phyloP scores from a whole-genome alignment of 352 stramenopile genomes.

The Globisporangium iwayamae region DNA sequence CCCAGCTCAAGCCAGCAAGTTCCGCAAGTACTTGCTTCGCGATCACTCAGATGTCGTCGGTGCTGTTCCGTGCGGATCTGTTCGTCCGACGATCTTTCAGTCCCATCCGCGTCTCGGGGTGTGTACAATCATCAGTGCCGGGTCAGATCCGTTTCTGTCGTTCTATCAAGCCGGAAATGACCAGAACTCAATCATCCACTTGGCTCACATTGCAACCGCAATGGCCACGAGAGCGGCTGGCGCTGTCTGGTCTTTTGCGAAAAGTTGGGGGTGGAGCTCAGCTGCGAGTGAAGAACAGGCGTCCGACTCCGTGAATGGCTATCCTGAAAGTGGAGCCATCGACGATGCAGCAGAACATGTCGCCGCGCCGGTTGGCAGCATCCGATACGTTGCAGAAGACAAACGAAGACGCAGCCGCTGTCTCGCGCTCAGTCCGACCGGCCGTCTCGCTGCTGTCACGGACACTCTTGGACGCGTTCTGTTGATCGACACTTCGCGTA shows the following conservation, averaged over 20 bases:
- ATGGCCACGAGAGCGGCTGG: constrained; percentile 73
- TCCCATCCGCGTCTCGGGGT: constrained; percentile 70
- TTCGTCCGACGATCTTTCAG: constrained; percentile 78
- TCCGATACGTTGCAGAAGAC: constrained; percentile 58
- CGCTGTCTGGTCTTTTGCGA: constrained; percentile 81
- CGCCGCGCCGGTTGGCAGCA: constrained; percentile 49
- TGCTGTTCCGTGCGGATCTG: constrained; percentile 56
- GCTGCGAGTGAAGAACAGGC: constrained; percentile 12
- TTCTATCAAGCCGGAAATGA: constrained; percentile 86
- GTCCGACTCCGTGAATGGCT: background rate
- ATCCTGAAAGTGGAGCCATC: constrained; percentile 27
- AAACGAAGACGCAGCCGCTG: constrained; percentile 50
- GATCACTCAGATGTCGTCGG: constrained; percentile 64
- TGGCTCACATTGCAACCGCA: constrained; percentile 79
- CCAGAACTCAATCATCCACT: constrained; percentile 84
- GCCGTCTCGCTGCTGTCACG: constrained; percentile 60
- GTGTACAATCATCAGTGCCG: constrained; percentile 68
- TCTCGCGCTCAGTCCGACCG: constrained; percentile 66
- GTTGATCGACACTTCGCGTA: constrained; percentile 72
- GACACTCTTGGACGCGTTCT: constrained; percentile 76
- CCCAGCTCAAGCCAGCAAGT: constrained; percentile 67
- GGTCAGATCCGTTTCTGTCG: constrained; percentile 60
- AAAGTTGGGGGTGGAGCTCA: constrained; percentile 72
- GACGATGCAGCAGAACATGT: constrained; percentile 70
- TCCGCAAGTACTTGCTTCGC: constrained; percentile 76